These are phyloP conservation scores for Bryum argenteum DNA, from an alignment of 225 moss, liverwort and hornwort genomes.

Conservation along the genomic window DNA sequence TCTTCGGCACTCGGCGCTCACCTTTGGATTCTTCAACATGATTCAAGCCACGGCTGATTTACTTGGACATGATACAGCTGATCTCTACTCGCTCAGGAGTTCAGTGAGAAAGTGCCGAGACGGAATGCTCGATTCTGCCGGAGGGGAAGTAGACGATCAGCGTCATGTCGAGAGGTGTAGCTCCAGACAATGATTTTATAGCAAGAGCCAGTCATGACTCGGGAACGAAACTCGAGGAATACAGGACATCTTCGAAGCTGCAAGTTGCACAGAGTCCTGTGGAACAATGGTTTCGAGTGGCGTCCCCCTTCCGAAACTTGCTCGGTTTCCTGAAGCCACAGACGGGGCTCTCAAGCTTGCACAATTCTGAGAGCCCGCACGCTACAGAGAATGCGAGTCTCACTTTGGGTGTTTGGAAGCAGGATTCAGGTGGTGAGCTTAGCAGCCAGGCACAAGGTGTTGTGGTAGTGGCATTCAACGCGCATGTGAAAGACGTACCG, in stretches of 20 bases:
- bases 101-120: constrained; percentile 1
- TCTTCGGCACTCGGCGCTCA: constrained; percentile 29
- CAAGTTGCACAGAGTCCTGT: constrained; percentile 1
- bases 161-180: constrained; percentile 19
- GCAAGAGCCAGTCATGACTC: background rate
- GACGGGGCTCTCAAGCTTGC: constrained; percentile 2
- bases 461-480: constrained; percentile 46
- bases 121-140: constrained; percentile 4
- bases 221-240: constrained; percentile 10
- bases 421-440: background rate
- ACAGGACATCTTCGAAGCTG: constrained; percentile 11
- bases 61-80: background rate
- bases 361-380: constrained; percentile 20
- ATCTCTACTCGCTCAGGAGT: background rate
- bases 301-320: constrained; percentile 34
- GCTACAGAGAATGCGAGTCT: constrained; percentile 22
- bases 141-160: constrained; percentile 12
- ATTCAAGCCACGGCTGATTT: constrained; percentile 26
- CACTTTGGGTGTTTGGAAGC: constrained; percentile 15
- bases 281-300: constrained; percentile 31
- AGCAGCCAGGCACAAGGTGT: constrained; percentile 20
- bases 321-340: constrained; percentile 36
- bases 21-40: constrained; percentile 20
- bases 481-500: constrained; percentile 29
- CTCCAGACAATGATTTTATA: constrained; percentile 10